Evolutionary conservation across 305 asterid genomes (phyloP), one percentile per base, ranked within the genome.

Genomic region (Striga hermonthica): DNA sequence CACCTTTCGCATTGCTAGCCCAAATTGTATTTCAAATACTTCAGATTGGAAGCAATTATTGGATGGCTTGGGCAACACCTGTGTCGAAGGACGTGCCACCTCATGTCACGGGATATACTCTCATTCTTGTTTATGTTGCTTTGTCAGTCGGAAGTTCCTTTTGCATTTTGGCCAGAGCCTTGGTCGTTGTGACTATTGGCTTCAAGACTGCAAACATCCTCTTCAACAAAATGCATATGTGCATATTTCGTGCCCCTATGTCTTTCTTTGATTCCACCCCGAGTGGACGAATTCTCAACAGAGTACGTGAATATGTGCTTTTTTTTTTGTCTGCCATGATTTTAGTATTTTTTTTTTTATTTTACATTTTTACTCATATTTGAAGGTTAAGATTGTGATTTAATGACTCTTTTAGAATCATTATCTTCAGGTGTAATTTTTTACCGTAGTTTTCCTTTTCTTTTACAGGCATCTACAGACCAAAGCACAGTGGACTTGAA

Each of bases 11-110:
- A 64, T 68, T 92, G 70, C 66, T 87, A 63, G 80, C 89, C 50
- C 91, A 84, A 58, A 22, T 79, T 58, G 39, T 79, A 55, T 86
- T 85, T 70, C 95, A 85, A 64, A 7, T 64, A 44, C 84, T 92
- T 65, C 98, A 89, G 75, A 90, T 92, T 44, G 91, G 85, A 61
- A 87, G 97, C 86, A 89, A 87, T 73, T 92, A 89, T 65, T 92
- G 96, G 98, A 92, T 92, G 95, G 91, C 96, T n/a, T 92, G 91
- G 95, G 98, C 98, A 15, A 86, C 95, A 41, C 97, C 98, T 0
- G 91, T 84, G 22, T 89, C 98, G 0, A 64, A 76, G 71, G 87
- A 74, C 57, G 82, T 65, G 1, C 67, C 78, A 8, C 76, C 96
- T 67, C 77, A 57, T 1, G 98, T 91, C 52, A 72, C 69, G 7